Evolutionary conservation across 169 alveolate genomes (phyloP).

Genomic region (Miamiensis avidus): DNA sequence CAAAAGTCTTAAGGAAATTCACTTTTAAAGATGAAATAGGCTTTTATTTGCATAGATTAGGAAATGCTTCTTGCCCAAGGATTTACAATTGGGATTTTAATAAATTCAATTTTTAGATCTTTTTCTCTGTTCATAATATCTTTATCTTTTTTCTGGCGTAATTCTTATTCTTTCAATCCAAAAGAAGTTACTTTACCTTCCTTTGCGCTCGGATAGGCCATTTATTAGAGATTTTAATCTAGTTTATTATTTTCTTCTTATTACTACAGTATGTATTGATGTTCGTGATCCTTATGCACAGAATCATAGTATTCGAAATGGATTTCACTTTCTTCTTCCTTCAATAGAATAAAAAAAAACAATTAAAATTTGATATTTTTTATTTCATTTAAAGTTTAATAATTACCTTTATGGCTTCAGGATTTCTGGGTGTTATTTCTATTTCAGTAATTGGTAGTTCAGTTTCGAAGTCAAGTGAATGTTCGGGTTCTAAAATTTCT

Average conservation of each 20-base stretch:
- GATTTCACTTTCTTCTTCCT: background rate
- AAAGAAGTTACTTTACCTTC: background rate
- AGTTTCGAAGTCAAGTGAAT: background rate
- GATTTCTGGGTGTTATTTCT: background rate
- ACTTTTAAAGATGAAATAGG: background rate
- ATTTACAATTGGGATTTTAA: background rate
- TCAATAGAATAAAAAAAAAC: too few species aligned
- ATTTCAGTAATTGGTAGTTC: background rate
- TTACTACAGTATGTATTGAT: background rate
- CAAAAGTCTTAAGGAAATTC: background rate
- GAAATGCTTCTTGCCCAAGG: background rate
- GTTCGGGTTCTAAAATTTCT: background rate
- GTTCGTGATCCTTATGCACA: background rate
- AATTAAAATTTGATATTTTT: too few species aligned
- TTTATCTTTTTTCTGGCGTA: background rate
- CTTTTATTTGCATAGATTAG: background rate
- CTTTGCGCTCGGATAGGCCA: background rate
- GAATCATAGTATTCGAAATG: background rate
- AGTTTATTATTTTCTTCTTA: background rate
- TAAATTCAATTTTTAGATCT: background rate
- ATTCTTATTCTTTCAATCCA: background rate
- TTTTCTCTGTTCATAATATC: too few species aligned
- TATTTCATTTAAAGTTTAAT: too few species aligned
- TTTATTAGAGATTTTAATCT: background rate
- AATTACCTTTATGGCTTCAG: background rate